Evolutionary conservation across 2,329 filamentous ascomycete genomes (phyloP).

Genomic region (Trichoderma sp.): DNA sequence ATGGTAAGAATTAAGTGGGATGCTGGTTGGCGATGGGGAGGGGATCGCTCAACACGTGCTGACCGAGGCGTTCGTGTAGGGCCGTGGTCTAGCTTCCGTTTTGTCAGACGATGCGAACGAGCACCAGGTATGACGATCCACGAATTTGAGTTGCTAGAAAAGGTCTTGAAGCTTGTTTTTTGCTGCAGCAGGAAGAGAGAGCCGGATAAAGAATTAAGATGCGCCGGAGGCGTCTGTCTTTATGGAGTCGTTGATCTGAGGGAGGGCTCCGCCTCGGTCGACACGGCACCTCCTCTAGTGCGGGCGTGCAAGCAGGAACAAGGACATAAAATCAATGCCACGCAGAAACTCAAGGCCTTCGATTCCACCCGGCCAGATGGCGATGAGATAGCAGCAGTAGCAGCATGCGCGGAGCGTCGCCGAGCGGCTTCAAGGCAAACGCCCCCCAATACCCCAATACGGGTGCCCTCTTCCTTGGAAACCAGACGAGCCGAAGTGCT

Average conservation of each 20-base stretch:
- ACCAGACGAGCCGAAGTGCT: not conserved
- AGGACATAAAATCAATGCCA: conserved; percentile 15
- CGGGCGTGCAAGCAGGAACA: conserved; percentile 24
- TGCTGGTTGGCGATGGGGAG: conserved; percentile 17
- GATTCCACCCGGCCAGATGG: conserved; percentile 12
- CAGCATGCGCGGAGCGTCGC: conserved; percentile 7
- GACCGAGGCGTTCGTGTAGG: conserved; percentile 18
- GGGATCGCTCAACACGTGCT: conserved; percentile 18
- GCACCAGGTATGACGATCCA: conserved; percentile 3
- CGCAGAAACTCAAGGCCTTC: conserved; percentile 10
- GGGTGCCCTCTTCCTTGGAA: not conserved
- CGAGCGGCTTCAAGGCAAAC: not conserved
- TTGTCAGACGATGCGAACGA: conserved; percentile 5
- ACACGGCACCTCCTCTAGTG: conserved; percentile 27
- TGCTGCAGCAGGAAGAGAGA: conserved; percentile 20
- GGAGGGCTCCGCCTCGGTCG: conserved; percentile 25
- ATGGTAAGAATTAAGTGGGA: conserved; percentile 19
- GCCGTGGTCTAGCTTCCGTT: conserved; percentile 16
- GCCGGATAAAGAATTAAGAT: conserved; percentile 23
- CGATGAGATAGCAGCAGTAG: conserved; percentile 13
- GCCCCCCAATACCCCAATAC: not conserved
- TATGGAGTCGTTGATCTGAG: conserved; percentile 20
- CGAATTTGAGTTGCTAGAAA: not conserved
- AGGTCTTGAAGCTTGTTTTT: not conserved
- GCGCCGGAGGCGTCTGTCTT: conserved; percentile 23